Base-by-base conservation (phyloP, 345 rosid genomes). In the Heritiera fomes region DNA sequence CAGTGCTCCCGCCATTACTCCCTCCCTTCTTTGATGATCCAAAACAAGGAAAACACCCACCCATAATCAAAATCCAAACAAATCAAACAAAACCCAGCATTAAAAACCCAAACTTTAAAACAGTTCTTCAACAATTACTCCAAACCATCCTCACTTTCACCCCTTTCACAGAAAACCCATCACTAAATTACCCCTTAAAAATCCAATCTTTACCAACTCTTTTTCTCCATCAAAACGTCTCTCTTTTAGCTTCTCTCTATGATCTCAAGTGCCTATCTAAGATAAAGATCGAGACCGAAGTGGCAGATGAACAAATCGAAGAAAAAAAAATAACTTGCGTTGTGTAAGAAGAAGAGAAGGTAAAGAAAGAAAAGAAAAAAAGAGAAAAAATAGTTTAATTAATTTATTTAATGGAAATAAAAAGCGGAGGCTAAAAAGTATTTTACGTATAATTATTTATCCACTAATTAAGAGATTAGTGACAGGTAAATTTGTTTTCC, bases 41-140 rank as follows among this genome's bases (percentile, higher is more conserved):
- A 83, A 96, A 96, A 87, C 99, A 96, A 79, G 99, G 95, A 70
- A 92, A 89, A 86, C 99, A 96, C 90, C 98, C 90, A 88, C 94
- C 97, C 99, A 96, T 96, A 78, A 83, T 63, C 34, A 65, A 76
- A 75, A 47, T 38, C 60, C 47, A 64, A 76, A 14, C 23, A 77
- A 84, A n/a, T 60, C 77, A 85, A 79, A 67, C 81, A 56, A 71
- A 85, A 53, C 59, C 20, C 45, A 71, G 32, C 11, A 34, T 18
- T 17, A 8, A 82, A 84, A 80, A 81, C 76, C 81, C 82, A 73
- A 76, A 76, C 62, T 72, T 67, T 67, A 45, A 59, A 40, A 68
- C 52, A 76, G 75, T 69, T 69, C 74, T 75, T 77, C 30, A 75
- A 61, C n/a, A 58, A 75, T 80, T 82, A 59, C 80, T 55, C 80